These are phyloP conservation scores for Malassezia furfur DNA, from an alignment of 1,284 basidiomycete species.

Conservation along the genomic window DNA sequence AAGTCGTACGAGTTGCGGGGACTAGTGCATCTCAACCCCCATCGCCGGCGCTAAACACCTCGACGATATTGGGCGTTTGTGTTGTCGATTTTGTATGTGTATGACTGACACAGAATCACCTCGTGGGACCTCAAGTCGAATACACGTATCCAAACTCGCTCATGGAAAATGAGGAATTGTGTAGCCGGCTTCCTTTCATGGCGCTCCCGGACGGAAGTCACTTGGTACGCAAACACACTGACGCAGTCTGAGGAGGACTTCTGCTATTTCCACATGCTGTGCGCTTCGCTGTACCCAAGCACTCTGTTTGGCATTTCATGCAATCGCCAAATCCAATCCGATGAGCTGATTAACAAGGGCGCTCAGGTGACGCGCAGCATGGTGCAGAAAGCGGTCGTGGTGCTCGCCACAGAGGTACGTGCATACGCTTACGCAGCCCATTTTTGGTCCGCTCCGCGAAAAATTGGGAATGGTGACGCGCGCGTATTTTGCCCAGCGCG, in stretches of 20 bases:
- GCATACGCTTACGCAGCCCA: constrained; percentile 18
- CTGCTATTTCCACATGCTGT: constrained; percentile 77
- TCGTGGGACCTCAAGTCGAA: constrained; percentile 45
- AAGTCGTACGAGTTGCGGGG: too few relatives aligned
- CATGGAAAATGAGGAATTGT: constrained; percentile 36
- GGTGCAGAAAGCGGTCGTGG: constrained; percentile 94
- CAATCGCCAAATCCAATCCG: constrained; percentile 84
- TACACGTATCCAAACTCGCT: constrained; percentile 35
- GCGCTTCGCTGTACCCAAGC: constrained; percentile 20
- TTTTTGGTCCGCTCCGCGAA: constrained; percentile 56
- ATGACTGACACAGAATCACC: constrained; percentile 24
- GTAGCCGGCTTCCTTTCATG: constrained; percentile 71
- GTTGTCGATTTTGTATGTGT: constrained; percentile 40
- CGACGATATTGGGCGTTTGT: constrained; percentile 38
- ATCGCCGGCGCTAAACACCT: too few relatives aligned
- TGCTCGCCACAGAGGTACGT: constrained; percentile 58
- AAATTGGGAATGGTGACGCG: constrained; percentile 87
- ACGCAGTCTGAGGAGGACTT: constrained; percentile 81
- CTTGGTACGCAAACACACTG: constrained; percentile 54
- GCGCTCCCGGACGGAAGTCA: constrained; percentile 95
- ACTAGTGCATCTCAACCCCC: too few relatives aligned
- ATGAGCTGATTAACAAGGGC: constrained; percentile 68
- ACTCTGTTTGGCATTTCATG: constrained; percentile 49
- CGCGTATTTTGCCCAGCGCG: constrained; percentile 46
- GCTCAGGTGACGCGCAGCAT: constrained; percentile 86